A percentile compares a stretch with the other conserved stretches of the same genome.
phyloP scores from a whole-genome alignment of 768 basidiomycete genomes.

The Lactarius vividus region DNA sequence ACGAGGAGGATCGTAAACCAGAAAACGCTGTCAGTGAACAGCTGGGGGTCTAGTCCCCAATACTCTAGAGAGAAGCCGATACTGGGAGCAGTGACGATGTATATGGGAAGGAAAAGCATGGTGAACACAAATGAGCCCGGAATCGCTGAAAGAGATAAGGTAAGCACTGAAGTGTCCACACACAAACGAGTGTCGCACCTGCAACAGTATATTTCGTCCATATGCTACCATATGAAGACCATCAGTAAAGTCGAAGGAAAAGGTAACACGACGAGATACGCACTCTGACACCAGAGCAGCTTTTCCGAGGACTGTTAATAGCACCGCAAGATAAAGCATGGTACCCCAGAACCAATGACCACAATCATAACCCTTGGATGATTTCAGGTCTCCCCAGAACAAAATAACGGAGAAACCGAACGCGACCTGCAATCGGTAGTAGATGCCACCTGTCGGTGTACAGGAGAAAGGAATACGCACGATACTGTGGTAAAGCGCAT shows the following conservation, averaged over 20 bases:
- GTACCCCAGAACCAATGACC: slow-evolving; percentile 99
- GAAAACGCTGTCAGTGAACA: slow-evolving; percentile 88
- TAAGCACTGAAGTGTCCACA: slow-evolving; percentile 4
- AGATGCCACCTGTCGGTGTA: not conserved
- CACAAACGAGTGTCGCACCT: slow-evolving; percentile 42
- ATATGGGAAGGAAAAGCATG: slow-evolving; percentile 92
- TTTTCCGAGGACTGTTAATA: slow-evolving; percentile 95
- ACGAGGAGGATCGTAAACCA: slow-evolving; percentile 85
- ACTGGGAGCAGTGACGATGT: slow-evolving; percentile 80
- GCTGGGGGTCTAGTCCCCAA: slow-evolving; percentile 77
- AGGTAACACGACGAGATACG: slow-evolving; percentile 33
- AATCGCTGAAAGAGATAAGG: slow-evolving; percentile 57
- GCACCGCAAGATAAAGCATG: slow-evolving; percentile 87
- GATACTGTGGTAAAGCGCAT: slow-evolving; percentile 87
- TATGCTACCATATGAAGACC: slow-evolving; percentile 49
- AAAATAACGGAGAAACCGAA: slow-evolving; percentile 86
- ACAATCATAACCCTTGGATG: slow-evolving; percentile 73
- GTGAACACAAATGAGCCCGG: slow-evolving; percentile 96
- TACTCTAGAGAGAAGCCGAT: slow-evolving; percentile 92
- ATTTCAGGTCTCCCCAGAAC: slow-evolving; percentile 91
- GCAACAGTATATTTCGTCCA: slow-evolving; percentile 99
- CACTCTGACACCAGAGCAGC: slow-evolving; percentile 97
- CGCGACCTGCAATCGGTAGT: slow-evolving; percentile 53
- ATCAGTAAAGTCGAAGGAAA: slow-evolving; percentile 15
- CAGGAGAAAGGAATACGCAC: slow-evolving; percentile 43